phyloP scores from a whole-genome alignment of 192 early-diverging fungal genomes.

The Jimgerdemannia lactiflua region DNA sequence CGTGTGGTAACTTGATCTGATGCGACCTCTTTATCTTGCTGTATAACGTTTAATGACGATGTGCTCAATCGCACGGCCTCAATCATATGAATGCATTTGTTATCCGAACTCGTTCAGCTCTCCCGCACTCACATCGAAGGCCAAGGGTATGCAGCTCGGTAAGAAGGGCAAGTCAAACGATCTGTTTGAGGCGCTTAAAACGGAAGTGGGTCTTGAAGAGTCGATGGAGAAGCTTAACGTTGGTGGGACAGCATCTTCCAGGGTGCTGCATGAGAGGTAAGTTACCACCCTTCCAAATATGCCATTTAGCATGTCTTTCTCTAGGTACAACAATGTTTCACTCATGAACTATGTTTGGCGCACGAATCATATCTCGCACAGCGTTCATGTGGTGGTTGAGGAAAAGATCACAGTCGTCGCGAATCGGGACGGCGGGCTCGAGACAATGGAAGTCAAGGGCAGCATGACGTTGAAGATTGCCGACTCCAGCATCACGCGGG shows the following conservation, averaged over 20 bases:
- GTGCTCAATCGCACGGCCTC: too few relatives aligned
- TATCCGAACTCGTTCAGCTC: not conserved
- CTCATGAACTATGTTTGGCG: conserved; percentile 2
- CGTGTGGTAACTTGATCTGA: not conserved
- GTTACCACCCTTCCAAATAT: too few relatives aligned
- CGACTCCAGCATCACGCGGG: conserved; percentile 56
- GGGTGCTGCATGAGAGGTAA: too few relatives aligned
- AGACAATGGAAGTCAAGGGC: conserved; percentile 94
- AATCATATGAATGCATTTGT: too few relatives aligned
- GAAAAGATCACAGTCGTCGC: conserved; percentile 84
- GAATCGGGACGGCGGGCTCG: conserved; percentile 89
- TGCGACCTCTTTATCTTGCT: not conserved
- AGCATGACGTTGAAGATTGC: conserved; percentile 78
- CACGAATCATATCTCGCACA: conserved; percentile 24
- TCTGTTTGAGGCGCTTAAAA: conserved; percentile 78
- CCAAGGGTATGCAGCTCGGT: conserved; percentile 95
- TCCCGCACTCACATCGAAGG: conserved; percentile 44
- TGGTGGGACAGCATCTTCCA: too few relatives aligned
- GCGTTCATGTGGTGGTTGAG: conserved; percentile 83
- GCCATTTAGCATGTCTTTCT: too few relatives aligned
- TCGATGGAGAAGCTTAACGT: too few relatives aligned
- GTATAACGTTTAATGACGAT: too few relatives aligned
- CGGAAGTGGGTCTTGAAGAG: conserved; percentile 59
- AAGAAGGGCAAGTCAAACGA: conserved; percentile 80
- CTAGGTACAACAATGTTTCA: conserved; percentile 1